Evolutionary conservation across 371 early-diverging fungal species (phyloP), one percentile per base, ranked within the genome.

Genomic region (Rhizopus sp.): DNA sequence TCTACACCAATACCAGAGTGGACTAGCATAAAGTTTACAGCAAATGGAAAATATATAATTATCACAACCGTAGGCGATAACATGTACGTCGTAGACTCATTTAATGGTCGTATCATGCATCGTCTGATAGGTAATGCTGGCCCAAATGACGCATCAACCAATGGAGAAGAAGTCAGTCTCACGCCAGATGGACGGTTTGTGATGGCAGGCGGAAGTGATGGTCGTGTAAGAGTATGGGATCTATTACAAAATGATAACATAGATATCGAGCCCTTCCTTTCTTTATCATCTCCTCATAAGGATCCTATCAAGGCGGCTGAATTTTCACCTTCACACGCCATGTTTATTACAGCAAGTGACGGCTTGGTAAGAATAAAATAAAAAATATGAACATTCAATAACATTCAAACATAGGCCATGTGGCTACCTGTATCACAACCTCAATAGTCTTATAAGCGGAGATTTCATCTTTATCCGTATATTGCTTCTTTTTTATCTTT

Each of bases 171-270:
- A 39, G 83, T 82, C 0, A 69, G 80, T 7, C 83, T 92, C 51
- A 84, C 94, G 3, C 94, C 94, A 0, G 93, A 95, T 65, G 90
- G 87, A 46, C 71, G 79, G 53, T 89, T 69, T 59, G 88, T 90
- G 3, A 50, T 89, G 35, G 80, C 85, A 38, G 94, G 92, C n/a
- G 86, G 89, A 0, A 66, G 68, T 29, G 89, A 90, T 63, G 85
- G 88, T 1, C 63, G 55, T 23, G 61, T 93, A 9, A 67, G 81
- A 53, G 39, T 86, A 13, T 93, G 93, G 93, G 86, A 89, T 53
- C 56, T 83, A 23, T 33, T 70, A 32, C 77, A 83, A n/a, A 68
- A 62, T 3, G 53, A 62, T 10, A 66, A 69, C 38, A 9, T 47
- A 39, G 15, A 47, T 42, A 40, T 47, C 44, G 44, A 49, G 39